phyloP scores from a whole-genome alignment of 2,329 filamentous ascomycete species.

The Hyphodiscus sp. region DNA sequence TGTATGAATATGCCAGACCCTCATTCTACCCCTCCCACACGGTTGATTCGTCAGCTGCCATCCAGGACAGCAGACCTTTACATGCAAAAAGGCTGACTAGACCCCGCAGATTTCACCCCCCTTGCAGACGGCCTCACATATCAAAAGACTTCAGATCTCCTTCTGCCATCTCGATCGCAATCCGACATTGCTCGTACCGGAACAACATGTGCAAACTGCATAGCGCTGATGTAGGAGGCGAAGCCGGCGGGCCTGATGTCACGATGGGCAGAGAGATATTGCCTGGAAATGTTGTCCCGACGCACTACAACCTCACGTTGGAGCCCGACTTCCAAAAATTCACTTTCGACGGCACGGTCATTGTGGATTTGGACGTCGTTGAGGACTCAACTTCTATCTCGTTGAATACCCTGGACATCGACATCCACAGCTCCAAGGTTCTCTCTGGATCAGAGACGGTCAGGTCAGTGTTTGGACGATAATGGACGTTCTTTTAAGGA shows the following conservation, averaged over 20 bases:
- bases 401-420: constrained; percentile 80
- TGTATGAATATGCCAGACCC: neutral
- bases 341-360: constrained; percentile 76
- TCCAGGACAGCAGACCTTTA: neutral
- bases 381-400: constrained; percentile 81
- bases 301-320: constrained; percentile 84
- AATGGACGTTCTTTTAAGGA: constrained; percentile 10
- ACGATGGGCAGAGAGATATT: constrained; percentile 72
- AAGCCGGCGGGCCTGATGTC: constrained; percentile 52
- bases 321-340: constrained; percentile 88
- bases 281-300: constrained; percentile 85
- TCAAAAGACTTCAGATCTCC: constrained; percentile 14
- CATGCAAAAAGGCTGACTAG: constrained; percentile 2
- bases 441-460: constrained; percentile 50
- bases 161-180: constrained; percentile 19
- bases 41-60: neutral
- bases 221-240: constrained; percentile 44
- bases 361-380: constrained; percentile 80
- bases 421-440: constrained; percentile 70
- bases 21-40: neutral
- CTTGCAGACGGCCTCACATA: constrained; percentile 19
- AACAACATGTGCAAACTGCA: constrained; percentile 63
- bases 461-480: constrained; percentile 31
- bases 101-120: constrained; percentile 17
- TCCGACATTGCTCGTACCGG: constrained; percentile 67